A percentile compares a stretch with the other conserved stretches of the same genome.
These are phyloP conservation scores for Zopfochytrium polystomum DNA, from an alignment of 371 early-diverging fungal genomes.

Conservation along the genomic window DNA sequence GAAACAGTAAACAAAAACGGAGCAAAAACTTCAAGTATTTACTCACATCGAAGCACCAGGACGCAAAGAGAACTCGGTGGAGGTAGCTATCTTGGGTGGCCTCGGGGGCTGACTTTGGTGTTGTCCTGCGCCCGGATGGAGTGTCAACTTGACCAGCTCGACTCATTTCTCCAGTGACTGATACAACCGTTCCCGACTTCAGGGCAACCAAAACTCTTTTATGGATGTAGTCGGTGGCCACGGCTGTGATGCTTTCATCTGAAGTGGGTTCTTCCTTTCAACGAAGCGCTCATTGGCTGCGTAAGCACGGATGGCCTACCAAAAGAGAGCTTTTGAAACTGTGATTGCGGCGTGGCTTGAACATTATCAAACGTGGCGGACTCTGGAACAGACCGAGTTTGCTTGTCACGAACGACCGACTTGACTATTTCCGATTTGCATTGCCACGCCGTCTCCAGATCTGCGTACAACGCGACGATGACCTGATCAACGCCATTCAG, in stretches of 20 bases:
- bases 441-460: not conserved
- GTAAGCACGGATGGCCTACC: not conserved
- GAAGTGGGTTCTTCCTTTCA: not conserved
- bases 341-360: not conserved
- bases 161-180: not conserved
- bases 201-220: not conserved
- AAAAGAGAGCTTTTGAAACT: not conserved
- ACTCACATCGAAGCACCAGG: conserved; percentile 1
- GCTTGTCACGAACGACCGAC: not conserved
- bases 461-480: not conserved
- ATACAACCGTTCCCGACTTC: not conserved
- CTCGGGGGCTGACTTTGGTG: not conserved
- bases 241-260: not conserved
- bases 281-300: not conserved
- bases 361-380: not conserved
- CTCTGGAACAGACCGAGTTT: not conserved
- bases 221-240: not conserved
- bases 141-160: not conserved
- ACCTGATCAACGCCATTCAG: not conserved
- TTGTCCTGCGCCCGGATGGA: too few relatives aligned
- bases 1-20: not conserved
- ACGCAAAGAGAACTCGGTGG: not conserved
- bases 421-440: not conserved
- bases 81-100: not conserved
- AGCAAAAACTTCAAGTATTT: not conserved